Conservation (phyloP, 257 asterid species). For the Gynochthodes officinalis region DNA sequence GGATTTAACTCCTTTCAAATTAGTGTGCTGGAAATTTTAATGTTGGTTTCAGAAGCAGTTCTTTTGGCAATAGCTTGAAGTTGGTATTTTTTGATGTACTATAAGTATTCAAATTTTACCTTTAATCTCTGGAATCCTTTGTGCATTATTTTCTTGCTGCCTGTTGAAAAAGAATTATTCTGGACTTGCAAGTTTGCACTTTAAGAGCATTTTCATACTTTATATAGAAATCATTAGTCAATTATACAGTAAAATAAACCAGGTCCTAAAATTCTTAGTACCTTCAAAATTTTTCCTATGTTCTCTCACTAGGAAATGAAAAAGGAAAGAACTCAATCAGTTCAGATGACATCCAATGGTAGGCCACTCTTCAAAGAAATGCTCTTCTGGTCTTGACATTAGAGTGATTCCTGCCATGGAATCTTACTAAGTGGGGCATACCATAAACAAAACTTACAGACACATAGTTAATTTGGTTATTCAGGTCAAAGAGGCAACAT, state of each 20-base stretch:
- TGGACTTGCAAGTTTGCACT: not conserved
- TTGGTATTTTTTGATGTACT: too few relatives aligned
- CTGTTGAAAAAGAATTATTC: not conserved
- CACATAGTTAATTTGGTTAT: conserved; percentile 73
- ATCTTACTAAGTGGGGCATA: conserved; percentile 45
- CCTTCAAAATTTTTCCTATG: not conserved
- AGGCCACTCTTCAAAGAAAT: conserved; percentile 50
- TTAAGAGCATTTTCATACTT: not conserved
- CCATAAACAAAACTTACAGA: conserved; percentile 58
- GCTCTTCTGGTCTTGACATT: conserved; percentile 28
- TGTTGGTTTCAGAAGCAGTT: not conserved
- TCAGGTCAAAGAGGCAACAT: conserved; percentile 86
- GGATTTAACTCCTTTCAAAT: not conserved
- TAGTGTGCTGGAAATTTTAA: not conserved
- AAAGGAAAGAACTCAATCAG: conserved; percentile 1
- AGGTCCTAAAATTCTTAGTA: not conserved
- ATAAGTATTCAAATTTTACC: not conserved
- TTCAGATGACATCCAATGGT: conserved; percentile 20
- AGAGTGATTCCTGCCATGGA: conserved; percentile 42
- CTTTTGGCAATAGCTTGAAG: not conserved
- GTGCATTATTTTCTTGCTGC: not conserved
- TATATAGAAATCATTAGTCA: not conserved
- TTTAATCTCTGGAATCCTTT: not conserved
- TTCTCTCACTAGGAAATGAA: not conserved
- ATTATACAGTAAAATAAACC: not conserved